Conservation (phyloP, 345 rosid genomes). For the Pugionium dolabratum region DNA sequence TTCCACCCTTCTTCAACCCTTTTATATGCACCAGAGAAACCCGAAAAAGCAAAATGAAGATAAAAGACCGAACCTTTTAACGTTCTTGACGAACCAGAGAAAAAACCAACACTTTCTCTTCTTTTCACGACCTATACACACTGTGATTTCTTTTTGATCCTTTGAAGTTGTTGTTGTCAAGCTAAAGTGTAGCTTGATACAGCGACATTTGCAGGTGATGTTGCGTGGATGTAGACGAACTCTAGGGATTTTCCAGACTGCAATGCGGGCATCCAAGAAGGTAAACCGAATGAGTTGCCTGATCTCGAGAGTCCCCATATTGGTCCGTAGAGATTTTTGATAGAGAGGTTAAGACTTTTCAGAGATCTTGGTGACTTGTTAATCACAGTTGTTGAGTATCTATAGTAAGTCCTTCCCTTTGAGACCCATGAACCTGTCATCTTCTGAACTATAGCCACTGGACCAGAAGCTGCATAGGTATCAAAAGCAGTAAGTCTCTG, state of each 20-base stretch:
- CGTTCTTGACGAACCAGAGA: conserved; percentile 60
- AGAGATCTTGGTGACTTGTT: conserved; percentile 73
- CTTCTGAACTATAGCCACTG: conserved; percentile 70
- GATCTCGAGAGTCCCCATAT: conserved; percentile 77
- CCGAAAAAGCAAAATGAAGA: conserved; percentile 41
- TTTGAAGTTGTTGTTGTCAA: conserved; percentile 38
- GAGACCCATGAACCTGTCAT: conserved; percentile 73
- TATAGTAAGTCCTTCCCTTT: conserved; percentile 71
- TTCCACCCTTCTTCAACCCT: conserved; percentile 37
- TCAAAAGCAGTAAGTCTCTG: conserved; percentile 22
- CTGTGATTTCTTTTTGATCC: conserved; percentile 16
- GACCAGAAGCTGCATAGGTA: conserved; percentile 59
- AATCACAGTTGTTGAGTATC: conserved; percentile 73
- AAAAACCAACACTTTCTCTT: conserved; percentile 35
- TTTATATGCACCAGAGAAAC: conserved; percentile 34
- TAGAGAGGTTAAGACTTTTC: conserved; percentile 64
- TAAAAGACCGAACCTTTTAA: conserved; percentile 42
- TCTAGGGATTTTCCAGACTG: conserved; percentile 75
- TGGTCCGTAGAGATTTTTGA: conserved; percentile 87
- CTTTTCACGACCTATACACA: conserved; percentile 40
- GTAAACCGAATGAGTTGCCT: conserved; percentile 63
- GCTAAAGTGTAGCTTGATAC: conserved; percentile 77
- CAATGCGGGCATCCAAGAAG: conserved; percentile 70
- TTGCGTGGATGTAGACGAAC: conserved; percentile 85
- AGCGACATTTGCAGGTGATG: conserved; percentile 63